Percentiles rank a stretch among this genome's conserved stretches.
Evolutionary conservation across 305 asterid species (phyloP).

Genomic region (Andrographis paniculata): DNA sequence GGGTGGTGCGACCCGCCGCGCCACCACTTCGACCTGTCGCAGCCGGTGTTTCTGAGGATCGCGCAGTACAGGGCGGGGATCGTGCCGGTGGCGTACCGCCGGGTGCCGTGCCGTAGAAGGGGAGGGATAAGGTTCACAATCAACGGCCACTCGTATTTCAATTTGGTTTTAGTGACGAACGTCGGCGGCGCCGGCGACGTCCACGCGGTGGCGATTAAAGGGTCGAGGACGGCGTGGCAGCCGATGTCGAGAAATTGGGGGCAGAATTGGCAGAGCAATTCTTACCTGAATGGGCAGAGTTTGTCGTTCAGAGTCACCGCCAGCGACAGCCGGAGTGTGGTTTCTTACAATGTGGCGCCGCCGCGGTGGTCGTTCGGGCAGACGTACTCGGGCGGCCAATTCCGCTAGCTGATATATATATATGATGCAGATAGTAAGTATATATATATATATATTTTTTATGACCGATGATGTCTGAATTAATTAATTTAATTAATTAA

Average conservation of each 20-base stretch:
- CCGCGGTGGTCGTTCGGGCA: constrained; percentile 81
- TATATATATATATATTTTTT: too few species aligned
- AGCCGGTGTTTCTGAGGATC: constrained; percentile 67
- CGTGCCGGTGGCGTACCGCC: constrained; percentile 67
- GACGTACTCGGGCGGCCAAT: constrained; percentile 66
- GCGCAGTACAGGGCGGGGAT: constrained; percentile 84
- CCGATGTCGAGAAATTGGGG: constrained; percentile 97
- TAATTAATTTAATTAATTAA: too few species aligned
- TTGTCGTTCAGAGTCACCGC: constrained; percentile 71
- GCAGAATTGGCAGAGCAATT: constrained; percentile 88
- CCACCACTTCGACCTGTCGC: constrained; percentile 88
- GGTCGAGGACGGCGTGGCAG: constrained; percentile 80
- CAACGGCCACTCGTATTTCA: constrained; percentile 84
- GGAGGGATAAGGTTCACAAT: constrained; percentile 85
- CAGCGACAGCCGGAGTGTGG: constrained; percentile 64
- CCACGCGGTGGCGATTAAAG: constrained; percentile 63
- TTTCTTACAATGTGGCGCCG: constrained; percentile 75
- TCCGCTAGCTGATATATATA: constrained; percentile 33
- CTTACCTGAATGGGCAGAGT: constrained; percentile 79
- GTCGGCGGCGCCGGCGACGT: constrained; percentile 94
- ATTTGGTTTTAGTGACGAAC: constrained; percentile 72
- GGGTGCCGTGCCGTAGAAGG: constrained; percentile 87
- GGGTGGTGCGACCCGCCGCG: constrained; percentile 94
- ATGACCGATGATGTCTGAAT: too few species aligned
- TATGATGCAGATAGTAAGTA: too few species aligned